Evolutionary conservation across 805 yeast species (phyloP).

Genomic region (Saccharomycopsis malanga): DNA sequence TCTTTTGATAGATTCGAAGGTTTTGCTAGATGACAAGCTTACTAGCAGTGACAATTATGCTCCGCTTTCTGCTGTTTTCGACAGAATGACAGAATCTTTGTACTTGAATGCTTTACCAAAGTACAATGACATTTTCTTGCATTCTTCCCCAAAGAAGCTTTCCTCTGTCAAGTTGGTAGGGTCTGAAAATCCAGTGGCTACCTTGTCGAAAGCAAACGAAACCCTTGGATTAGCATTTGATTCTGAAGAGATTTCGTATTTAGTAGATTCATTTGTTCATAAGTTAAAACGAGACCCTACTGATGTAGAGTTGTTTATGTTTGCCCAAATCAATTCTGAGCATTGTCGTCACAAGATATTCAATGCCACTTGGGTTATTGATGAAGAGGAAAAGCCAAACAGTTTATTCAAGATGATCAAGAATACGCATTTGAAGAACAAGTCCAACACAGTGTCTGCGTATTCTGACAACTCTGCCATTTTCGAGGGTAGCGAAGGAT

Average conservation of each 20-base stretch:
- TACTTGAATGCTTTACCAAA: constrained; percentile 56
- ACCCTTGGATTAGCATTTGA: constrained; percentile 91
- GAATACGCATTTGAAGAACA: constrained; percentile 78
- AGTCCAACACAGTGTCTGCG: constrained; percentile 83
- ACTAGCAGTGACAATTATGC: constrained; percentile 49
- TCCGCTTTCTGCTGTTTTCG: constrained; percentile 67
- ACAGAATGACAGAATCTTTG: constrained; percentile 87
- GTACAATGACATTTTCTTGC: constrained; percentile 54
- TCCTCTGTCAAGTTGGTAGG: constrained; percentile 61
- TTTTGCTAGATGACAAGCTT: constrained; percentile 4
- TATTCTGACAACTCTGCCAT: constrained; percentile 98
- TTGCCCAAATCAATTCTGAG: constrained; percentile 98
- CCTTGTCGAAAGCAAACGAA: constrained; percentile 69
- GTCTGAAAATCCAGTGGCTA: constrained; percentile 39
- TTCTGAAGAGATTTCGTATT: constrained; percentile 84
- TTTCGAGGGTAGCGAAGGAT: constrained; percentile 66
- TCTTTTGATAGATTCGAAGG: constrained; percentile 51
- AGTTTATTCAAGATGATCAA: constrained; percentile 91
- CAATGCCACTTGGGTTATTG: constrained; percentile 97
- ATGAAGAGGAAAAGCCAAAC: constrained; percentile 63
- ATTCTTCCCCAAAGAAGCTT: constrained; percentile 76
- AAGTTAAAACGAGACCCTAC: constrained; percentile 84
- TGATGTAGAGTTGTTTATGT: constrained; percentile 96
- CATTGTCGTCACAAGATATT: constrained; percentile 99
- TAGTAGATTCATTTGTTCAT: constrained; percentile 73